Evolutionary conservation across 1,139 yeast genomes (phyloP).

Genomic region (Saccharomyces hybrid): DNA sequence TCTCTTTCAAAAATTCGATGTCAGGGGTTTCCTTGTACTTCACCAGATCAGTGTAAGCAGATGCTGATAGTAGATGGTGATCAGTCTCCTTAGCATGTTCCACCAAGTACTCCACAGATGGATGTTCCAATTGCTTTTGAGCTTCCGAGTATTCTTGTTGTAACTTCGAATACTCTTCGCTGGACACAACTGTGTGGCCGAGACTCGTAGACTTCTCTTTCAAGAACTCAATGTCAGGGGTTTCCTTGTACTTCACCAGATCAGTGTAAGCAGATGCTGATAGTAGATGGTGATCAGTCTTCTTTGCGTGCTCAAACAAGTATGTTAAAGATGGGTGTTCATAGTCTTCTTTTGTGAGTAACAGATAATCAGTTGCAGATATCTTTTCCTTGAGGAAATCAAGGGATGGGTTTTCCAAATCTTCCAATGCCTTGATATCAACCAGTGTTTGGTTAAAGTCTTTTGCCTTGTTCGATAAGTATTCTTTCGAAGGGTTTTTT

Average conservation of each 20-base stretch:
- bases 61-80: slow-evolving; percentile 3
- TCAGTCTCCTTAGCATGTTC: slow-evolving; percentile 3
- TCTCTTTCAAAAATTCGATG: no score
- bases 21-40: no score
- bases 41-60: slow-evolving; percentile 14
- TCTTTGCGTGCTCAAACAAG: slow-evolving; percentile 6
- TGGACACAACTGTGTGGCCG: no score
- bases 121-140: background rate
- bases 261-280: slow-evolving; percentile 15
- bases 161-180: no score
- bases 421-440: background rate
- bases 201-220: no score
- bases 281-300: slow-evolving; percentile 1
- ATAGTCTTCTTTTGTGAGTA: background rate
- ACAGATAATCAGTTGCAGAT: slow-evolving; percentile 3
- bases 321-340: slow-evolving; percentile 11
- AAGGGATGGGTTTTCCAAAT: slow-evolving; percentile 9
- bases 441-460: background rate
- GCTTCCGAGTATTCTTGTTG: no score
- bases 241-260: background rate
- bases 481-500: slow-evolving; percentile 7
- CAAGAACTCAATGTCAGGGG: no score
- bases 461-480: slow-evolving; percentile 1
- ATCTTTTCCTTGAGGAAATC: slow-evolving; percentile 12
- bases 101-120: slow-evolving; percentile 12